Base-by-base conservation (phyloP, 73 alveolate genomes). In the Paramecium bursaria region DNA sequence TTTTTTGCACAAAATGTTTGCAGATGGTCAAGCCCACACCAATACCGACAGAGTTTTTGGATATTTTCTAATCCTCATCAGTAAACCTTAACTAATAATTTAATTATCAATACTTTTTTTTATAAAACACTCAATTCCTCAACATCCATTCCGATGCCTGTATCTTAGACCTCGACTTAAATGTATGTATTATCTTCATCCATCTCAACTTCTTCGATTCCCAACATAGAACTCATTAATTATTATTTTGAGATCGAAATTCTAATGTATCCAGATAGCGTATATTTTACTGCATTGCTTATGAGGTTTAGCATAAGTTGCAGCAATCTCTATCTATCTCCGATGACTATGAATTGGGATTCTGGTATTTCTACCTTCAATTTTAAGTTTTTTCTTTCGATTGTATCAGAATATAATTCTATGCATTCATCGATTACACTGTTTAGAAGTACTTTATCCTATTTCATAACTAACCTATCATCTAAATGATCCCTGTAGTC, bases 61-160 rank as follows among this genome's bases (percentile, higher is more conserved):
- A 57, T n/a, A 57, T 50, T 31, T 57, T 57, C 33, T 57, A 48
- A 57, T 57, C 76, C 15, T 57, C 76, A 57, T 57, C 76, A n/a
- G 76, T 50, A 3, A 29, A 48, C 27, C 33, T 27, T 30, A 57
- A 57, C 76, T 57, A 57, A 57, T 57, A 25, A 13, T 10, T 14
- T 23, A 26, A 57, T 29, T 29, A 6, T 1, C 4, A 55, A 26
- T 57, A 57, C 76, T 31, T 57, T 57, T 10, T 57, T 57, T 27
- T 50, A 17, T 11, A 57, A 15, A 13, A 50, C 33, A n/a, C 27
- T 30, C 15, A 57, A 57, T 57, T 57, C 76, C 0, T 57, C 76
- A n/a, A 30, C 76, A 57, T 57, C 76, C 76, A 57, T 57, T 5
- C 76, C 76, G 6, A 57, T 27, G 27, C 76, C 76, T n/a, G 51